These are phyloP conservation scores for Penicillium canariense DNA, from an alignment of 495 filamentous ascomycete genomes.

Conservation along the genomic window DNA sequence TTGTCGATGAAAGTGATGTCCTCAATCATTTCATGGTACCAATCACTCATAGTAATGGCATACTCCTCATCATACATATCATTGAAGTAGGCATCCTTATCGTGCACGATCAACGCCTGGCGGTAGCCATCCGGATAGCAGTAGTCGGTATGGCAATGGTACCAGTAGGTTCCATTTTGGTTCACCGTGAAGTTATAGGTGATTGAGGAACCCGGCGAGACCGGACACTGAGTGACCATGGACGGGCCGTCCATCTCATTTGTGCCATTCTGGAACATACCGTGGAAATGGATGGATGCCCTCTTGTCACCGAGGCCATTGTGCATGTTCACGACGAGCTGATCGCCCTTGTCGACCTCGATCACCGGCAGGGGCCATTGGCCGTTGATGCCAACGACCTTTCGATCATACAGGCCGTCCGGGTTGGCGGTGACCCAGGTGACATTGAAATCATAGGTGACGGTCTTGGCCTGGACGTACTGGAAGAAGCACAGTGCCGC, in stretches of 20 bases:
- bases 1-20: slow-evolving; percentile 49
- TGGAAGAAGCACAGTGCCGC: slow-evolving; percentile 14
- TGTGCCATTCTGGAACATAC: slow-evolving; percentile 68
- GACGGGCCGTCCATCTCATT: slow-evolving; percentile 73
- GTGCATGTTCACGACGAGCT: slow-evolving; percentile 65
- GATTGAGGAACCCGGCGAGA: slow-evolving; percentile 61
- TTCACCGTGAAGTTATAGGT: slow-evolving; percentile 78
- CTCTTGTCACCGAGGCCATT: slow-evolving; percentile 71
- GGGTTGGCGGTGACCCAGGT: slow-evolving; percentile 80
- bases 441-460: slow-evolving; percentile 76
- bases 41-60: slow-evolving; percentile 65
- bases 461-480: slow-evolving; percentile 51
- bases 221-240: slow-evolving; percentile 65
- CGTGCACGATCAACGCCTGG: slow-evolving; percentile 69
- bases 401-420: slow-evolving; percentile 63
- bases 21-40: slow-evolving; percentile 51
- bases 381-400: slow-evolving; percentile 76
- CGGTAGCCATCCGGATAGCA: slow-evolving; percentile 78
- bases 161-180: slow-evolving; percentile 80
- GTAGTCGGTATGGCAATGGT: slow-evolving; percentile 66
- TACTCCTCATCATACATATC: slow-evolving; percentile 66
- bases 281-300: slow-evolving; percentile 77
- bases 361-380: slow-evolving; percentile 75
- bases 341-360: slow-evolving; percentile 67
- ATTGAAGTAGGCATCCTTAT: slow-evolving; percentile 58